Conservation (phyloP, 2,329 filamentous ascomycete genomes). For the Pseudogymnoascus verrucosus region DNA sequence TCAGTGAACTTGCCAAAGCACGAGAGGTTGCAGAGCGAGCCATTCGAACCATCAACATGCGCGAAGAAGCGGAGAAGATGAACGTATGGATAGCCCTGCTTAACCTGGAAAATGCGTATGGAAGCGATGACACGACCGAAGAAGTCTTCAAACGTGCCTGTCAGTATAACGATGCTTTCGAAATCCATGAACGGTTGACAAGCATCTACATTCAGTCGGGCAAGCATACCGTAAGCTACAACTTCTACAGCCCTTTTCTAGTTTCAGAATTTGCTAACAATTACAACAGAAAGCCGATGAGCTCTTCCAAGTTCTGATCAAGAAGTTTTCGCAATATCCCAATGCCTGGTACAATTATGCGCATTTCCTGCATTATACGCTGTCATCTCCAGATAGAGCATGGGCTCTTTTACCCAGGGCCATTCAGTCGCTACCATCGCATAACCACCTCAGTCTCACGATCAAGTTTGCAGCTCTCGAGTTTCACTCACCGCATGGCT, state of each 20-base stretch:
- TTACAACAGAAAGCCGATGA: conserved; percentile 68
- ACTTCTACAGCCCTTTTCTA: background rate
- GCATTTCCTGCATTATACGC: conserved; percentile 75
- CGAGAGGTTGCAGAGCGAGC: conserved; percentile 86
- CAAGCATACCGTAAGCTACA: conserved; percentile 64
- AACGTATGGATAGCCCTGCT: conserved; percentile 93
- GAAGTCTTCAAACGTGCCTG: conserved; percentile 86
- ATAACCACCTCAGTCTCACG: conserved; percentile 62
- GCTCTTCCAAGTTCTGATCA: conserved; percentile 77
- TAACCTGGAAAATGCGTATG: conserved; percentile 89
- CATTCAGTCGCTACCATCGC: conserved; percentile 68
- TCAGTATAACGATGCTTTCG: conserved; percentile 85
- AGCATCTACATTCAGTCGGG: conserved; percentile 93
- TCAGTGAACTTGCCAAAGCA: conserved; percentile 81
- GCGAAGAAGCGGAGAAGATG: conserved; percentile 85
- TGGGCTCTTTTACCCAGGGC: conserved; percentile 75
- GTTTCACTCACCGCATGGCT: conserved; percentile 74
- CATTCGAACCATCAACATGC: conserved; percentile 81
- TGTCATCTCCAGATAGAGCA: conserved; percentile 61
- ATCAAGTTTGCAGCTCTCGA: conserved; percentile 87
- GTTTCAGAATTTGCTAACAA: conserved; percentile 18
- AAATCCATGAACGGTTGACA: conserved; percentile 80
- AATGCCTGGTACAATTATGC: conserved; percentile 92
- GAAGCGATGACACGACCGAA: conserved; percentile 72
- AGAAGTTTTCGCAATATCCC: conserved; percentile 75